These are phyloP conservation scores for Samsoniella hepiali DNA, from an alignment of 2,329 filamentous ascomycete genomes.

Conservation along the genomic window DNA sequence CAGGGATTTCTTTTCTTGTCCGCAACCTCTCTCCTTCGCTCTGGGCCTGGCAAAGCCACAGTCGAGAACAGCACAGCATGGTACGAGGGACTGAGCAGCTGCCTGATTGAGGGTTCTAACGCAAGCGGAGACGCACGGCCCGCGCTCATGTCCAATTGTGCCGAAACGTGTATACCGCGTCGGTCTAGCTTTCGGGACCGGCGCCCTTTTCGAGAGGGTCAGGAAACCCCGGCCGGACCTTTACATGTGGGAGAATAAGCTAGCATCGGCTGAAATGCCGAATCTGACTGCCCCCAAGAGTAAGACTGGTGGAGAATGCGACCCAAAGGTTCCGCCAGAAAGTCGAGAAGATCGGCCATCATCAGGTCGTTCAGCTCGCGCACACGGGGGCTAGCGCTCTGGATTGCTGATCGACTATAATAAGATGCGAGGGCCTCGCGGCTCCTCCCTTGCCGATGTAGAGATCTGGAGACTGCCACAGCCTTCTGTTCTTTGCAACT, in stretches of 20 bases:
- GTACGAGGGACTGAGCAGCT: neutral
- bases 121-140: neutral
- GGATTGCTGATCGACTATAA: constrained; percentile 4
- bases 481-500: neutral
- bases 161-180: constrained; percentile 7
- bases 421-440: neutral
- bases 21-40: no score
- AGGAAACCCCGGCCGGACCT: neutral
- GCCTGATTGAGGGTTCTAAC: neutral
- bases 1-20: no score
- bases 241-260: neutral
- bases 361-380: constrained; percentile 1
- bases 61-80: no score
- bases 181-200: constrained; percentile 14
- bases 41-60: no score
- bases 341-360: neutral
- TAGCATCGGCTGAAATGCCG: constrained; percentile 11
- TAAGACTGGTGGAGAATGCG: constrained; percentile 10
- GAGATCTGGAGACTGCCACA: neutral
- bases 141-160: constrained; percentile 8
- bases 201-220: neutral
- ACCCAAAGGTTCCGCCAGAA: neutral
- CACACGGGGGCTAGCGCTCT: neutral
- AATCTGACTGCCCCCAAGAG: constrained; percentile 6
- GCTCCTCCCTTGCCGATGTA: neutral